Base-by-base conservation (phyloP, 495 filamentous ascomycete species). In the Staphylotrichum longicolle region DNA sequence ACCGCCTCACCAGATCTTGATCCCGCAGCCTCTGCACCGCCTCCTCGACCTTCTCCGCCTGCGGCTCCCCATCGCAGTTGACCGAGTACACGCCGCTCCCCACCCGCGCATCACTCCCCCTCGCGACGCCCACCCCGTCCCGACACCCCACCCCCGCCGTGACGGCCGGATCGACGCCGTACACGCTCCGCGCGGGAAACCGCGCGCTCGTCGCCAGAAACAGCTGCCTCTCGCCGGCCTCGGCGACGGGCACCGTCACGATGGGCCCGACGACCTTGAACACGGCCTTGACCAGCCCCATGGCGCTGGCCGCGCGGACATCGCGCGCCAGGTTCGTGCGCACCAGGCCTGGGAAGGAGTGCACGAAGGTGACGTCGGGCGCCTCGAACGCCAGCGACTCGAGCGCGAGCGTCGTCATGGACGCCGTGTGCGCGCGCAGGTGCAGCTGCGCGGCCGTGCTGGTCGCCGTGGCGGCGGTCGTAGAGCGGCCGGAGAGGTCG, bases 281-380 rank as follows among this genome's bases (percentile, higher is more conserved):
- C 4, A 65, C 42, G 11, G 27, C 44, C 42, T 62, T 52, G 41
- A 47, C 48, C 0, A 64, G 12, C 0, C 42, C 37, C 40, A 44
- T 57, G 1, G 40, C 33, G 11, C 20, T 7, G 7, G 53, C 54
- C 6, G 39, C 33, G 27, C 34, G 33, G 15, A 50, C 54, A n/a
- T 63, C 60, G 7, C 47, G 51, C 14, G 61, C 64, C 9, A 58
- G 45, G 37, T 60, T 60, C 0, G 80, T 81, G 48, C 40, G 34
- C 50, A 88, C 85, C 1, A 70, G 41, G 3, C 82, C 82, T 0
- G 87, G 86, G 51, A 75, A 85, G 27, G 75, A 66, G 57, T 89
- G 87, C 2, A 89, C 67, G 66, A 88, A 88, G 5, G 71, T 71
- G 6, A 85, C 81, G 2, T 73, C 66, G 2, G 82, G 82, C 20